phyloP scores from a whole-genome alignment of 2,329 filamentous ascomycete species.

The Colletotrichum sp. region DNA sequence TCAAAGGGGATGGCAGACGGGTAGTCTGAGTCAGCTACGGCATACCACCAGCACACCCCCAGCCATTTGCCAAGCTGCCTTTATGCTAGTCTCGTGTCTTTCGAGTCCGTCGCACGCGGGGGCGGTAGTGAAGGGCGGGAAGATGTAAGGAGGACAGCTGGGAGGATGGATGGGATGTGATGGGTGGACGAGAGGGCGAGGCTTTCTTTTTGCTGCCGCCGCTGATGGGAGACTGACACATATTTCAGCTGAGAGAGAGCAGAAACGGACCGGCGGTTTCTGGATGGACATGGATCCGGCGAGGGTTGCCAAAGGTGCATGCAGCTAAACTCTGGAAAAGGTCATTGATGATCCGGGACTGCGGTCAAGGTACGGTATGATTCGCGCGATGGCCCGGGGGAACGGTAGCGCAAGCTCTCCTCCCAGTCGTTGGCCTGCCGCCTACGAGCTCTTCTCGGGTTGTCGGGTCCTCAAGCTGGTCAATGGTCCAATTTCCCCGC shows the following conservation, averaged over 20 bases:
- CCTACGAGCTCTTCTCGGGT: not conserved
- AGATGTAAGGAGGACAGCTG: not conserved
- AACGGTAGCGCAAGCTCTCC: not conserved
- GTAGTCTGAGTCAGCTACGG: constrained; percentile 14
- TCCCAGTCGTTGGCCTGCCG: not conserved
- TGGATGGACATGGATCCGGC: not conserved
- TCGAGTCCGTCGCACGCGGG: not conserved
- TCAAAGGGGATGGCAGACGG: not conserved
- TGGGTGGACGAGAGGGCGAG: not conserved
- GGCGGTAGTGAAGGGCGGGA: not conserved
- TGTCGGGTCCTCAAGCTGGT: not conserved
- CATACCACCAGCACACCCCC: not conserved
- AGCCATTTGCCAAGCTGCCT: constrained; percentile 2
- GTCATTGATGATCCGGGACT: constrained; percentile 3
- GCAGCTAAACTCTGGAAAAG: not conserved
- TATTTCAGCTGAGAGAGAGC: not conserved
- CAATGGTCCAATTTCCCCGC: constrained; percentile 8
- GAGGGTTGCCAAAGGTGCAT: not conserved
- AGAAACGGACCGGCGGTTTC: not conserved
- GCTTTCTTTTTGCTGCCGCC: not conserved
- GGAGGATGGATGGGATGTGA: not conserved
- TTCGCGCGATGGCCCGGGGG: not conserved
- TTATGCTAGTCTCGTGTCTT: not conserved
- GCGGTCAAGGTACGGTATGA: not conserved
- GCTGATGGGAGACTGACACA: not conserved